These are phyloP conservation scores for Phytophthora uliginosa DNA, from an alignment of 352 stramenopile genomes.

Conservation along the genomic window DNA sequence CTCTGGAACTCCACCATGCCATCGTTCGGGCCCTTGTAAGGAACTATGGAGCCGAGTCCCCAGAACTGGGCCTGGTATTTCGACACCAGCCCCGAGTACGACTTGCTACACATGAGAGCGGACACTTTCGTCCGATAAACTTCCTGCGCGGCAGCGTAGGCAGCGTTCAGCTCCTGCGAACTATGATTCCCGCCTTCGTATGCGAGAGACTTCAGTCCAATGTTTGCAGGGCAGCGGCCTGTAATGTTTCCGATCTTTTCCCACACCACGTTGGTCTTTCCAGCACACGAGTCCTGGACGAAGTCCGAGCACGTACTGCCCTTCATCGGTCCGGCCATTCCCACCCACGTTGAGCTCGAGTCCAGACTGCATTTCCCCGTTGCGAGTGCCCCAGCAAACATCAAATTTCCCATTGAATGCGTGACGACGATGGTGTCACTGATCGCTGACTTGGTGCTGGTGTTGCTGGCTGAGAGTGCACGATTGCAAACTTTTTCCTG, in stretches of 20 bases:
- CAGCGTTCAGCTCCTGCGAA: conserved; percentile 5
- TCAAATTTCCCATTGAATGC: conserved; percentile 50
- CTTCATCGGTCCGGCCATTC: conserved; percentile 34
- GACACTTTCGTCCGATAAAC: conserved; percentile 39
- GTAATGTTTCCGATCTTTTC: conserved; percentile 25
- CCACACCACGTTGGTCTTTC: conserved; percentile 26
- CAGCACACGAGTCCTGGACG: conserved; percentile 41
- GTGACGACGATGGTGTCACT: conserved; percentile 42
- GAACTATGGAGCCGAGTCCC: conserved; percentile 17
- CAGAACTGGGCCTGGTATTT: conserved; percentile 28
- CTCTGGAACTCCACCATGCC: conserved; percentile 53
- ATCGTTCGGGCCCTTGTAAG: conserved; percentile 37
- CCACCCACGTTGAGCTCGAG: conserved; percentile 38
- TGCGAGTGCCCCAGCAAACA: conserved; percentile 26
- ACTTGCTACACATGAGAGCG: conserved; percentile 42
- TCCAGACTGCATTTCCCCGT: conserved; percentile 13
- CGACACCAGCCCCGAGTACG: conserved; percentile 43
- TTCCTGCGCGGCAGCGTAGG: conserved; percentile 36
- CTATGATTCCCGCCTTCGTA: conserved; percentile 38
- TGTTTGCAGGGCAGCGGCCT: conserved; percentile 39
- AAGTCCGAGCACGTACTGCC: conserved; percentile 47
- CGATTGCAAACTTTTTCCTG: conserved; percentile 45
- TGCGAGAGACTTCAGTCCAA: conserved; percentile 25
- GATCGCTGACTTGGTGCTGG: conserved; percentile 17
- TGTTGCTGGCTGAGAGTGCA: conserved; percentile 26